Percentiles rank a stretch among this genome's conserved stretches.
These are phyloP conservation scores for Verticillium albo-atrum DNA, from an alignment of 2,329 filamentous ascomycete genomes.

Conservation along the genomic window DNA sequence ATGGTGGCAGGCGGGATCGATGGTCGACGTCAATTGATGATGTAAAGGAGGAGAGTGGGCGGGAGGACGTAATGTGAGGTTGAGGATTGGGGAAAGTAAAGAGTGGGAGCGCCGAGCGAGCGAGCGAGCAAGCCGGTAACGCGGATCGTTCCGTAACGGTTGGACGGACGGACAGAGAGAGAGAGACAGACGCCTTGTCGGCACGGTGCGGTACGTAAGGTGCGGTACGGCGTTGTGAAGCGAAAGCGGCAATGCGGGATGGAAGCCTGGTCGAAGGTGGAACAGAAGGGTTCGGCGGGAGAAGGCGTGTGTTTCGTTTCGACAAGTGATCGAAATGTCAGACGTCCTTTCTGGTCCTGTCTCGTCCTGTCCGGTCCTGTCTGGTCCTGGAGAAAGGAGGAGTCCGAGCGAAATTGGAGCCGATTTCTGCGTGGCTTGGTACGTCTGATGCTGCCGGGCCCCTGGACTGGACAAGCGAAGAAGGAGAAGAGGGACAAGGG, in stretches of 20 bases:
- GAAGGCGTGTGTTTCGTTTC: slow-evolving; percentile 3
- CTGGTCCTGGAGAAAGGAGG: not conserved
- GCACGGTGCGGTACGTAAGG: not conserved
- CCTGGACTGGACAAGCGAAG: not conserved
- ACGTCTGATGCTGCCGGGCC: not conserved
- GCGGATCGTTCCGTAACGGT: not conserved
- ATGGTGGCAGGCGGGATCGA: not conserved
- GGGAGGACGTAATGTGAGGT: not conserved
- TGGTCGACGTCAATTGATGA: not conserved
- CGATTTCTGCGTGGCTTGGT: slow-evolving; percentile 4
- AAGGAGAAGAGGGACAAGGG: not conserved
- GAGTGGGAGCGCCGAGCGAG: not conserved
- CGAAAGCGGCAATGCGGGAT: not conserved
- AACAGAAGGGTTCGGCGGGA: not conserved
- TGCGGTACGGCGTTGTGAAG: not conserved
- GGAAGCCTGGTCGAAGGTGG: slow-evolving; percentile 1
- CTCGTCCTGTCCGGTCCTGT: no score
- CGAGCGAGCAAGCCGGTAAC: not conserved
- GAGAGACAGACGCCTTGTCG: no score
- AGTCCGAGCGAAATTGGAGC: slow-evolving; percentile 3
- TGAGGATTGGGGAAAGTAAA: not conserved
- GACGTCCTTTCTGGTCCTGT: not conserved
- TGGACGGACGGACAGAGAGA: no score
- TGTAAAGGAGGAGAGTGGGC: not conserved
- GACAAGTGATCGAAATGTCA: slow-evolving; percentile 1